Evolutionary conservation across 768 basidiomycete genomes (phyloP).

Genomic region (Lactarius trivialis): DNA sequence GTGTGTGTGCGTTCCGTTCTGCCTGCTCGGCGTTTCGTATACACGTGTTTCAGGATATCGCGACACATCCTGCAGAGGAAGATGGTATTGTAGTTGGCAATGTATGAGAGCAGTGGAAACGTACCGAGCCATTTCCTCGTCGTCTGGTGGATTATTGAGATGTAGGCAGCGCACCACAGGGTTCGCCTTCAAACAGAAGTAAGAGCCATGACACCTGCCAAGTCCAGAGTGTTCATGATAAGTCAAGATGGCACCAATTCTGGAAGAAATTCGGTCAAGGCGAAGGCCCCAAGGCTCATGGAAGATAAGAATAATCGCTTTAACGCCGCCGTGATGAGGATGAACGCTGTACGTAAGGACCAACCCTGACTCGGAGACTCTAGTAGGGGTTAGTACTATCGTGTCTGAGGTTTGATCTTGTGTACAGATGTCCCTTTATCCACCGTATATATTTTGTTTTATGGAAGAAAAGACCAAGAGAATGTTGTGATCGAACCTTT

Average conservation of each 20-base stretch:
- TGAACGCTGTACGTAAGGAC: conserved; percentile 88
- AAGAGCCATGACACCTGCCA: conserved; percentile 91
- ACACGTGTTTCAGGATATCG: conserved; percentile 84
- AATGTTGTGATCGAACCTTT: no score
- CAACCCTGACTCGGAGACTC: conserved; percentile 58
- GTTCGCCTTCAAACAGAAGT: conserved; percentile 77
- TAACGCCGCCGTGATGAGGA: conserved; percentile 81
- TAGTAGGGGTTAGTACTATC: not conserved
- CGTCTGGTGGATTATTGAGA: conserved; percentile 80
- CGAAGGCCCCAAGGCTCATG: conserved; percentile 85
- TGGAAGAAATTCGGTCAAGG: conserved; percentile 92
- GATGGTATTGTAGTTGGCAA: not conserved
- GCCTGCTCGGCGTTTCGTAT: conserved; percentile 92
- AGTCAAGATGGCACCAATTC: conserved; percentile 84
- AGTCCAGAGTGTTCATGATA: conserved; percentile 78
- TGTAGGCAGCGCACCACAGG: conserved; percentile 87
- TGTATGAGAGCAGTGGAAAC: conserved; percentile 21
- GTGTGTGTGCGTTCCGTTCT: conserved; percentile 35
- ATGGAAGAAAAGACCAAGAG: no score
- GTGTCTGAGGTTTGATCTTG: no score
- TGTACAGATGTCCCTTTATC: no score
- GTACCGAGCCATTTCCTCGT: conserved; percentile 70
- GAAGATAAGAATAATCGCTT: conserved; percentile 89
- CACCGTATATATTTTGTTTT: no score
- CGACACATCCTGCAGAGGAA: conserved; percentile 58